These are phyloP conservation scores for Spathaspora sp. DNA, from an alignment of 805 yeast genomes.

Conservation along the genomic window DNA sequence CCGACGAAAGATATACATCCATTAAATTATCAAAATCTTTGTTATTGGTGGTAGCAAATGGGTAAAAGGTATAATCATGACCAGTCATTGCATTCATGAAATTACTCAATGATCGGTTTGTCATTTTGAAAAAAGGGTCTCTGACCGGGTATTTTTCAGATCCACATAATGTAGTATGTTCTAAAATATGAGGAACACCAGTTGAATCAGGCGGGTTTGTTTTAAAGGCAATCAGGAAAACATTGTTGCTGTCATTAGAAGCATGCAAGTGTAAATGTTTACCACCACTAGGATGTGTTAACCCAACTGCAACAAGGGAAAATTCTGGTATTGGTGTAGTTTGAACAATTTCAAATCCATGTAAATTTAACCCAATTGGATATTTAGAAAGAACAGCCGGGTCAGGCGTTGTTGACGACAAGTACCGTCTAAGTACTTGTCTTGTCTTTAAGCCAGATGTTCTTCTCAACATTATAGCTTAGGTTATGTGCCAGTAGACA, in stretches of 20 bases:
- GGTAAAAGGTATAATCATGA: constrained; percentile 91
- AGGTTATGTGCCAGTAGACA: neutral
- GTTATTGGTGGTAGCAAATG: constrained; percentile 89
- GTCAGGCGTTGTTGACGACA: constrained; percentile 1
- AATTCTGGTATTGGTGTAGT: constrained; percentile 76
- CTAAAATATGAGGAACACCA: constrained; percentile 94
- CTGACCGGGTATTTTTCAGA: constrained; percentile 87
- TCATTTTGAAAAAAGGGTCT: constrained; percentile 97
- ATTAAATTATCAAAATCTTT: constrained; percentile 79
- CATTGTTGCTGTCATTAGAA: constrained; percentile 81
- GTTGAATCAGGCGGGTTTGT: constrained; percentile 94
- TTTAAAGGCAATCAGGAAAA: constrained; percentile 83
- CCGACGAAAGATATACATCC: constrained; percentile 85
- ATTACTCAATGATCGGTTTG: constrained; percentile 88
- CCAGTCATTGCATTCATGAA: constrained; percentile 99
- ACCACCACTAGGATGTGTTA: constrained; percentile 73
- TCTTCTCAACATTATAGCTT: neutral
- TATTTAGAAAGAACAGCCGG: constrained; percentile 32
- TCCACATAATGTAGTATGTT: constrained; percentile 95
- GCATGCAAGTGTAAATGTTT: constrained; percentile 79
- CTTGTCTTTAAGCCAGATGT: neutral
- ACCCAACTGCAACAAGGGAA: constrained; percentile 71
- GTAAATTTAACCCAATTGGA: constrained; percentile 57
- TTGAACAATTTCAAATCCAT: constrained; percentile 66
- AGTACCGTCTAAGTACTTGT: neutral